A percentile compares a stretch with the other conserved stretches of the same genome.
Conservation (phyloP, 352 stramenopile genomes). For the Pythium guiyangense region DNA sequence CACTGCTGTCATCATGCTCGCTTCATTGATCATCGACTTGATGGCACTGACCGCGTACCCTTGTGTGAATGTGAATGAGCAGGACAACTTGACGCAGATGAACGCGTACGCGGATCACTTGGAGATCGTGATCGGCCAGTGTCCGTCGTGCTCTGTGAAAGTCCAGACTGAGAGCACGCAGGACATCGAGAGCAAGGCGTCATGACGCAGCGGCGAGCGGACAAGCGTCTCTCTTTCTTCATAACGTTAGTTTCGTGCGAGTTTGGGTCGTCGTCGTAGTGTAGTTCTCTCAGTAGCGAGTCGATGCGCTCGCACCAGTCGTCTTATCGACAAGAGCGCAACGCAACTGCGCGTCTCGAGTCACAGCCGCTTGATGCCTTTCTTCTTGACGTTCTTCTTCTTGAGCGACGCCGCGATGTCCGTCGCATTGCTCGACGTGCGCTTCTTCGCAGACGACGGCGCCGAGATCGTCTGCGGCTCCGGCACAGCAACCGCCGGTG, state of each 20-base stretch:
- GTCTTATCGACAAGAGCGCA: neutral
- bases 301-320: neutral
- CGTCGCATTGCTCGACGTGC: constrained; percentile 24
- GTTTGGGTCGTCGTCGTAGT: neutral
- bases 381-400: constrained; percentile 70
- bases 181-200: constrained; percentile 21
- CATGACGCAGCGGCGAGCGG: constrained; percentile 5
- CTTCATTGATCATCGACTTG: neutral
- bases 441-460: constrained; percentile 35
- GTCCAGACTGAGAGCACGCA: constrained; percentile 66
- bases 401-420: constrained; percentile 33
- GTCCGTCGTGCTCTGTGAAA: constrained; percentile 61
- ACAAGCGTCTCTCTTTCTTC: constrained; percentile 1
- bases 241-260: constrained; percentile 2
- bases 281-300: neutral
- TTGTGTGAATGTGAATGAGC: neutral
- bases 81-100: constrained; percentile 78
- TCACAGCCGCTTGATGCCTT: constrained; percentile 63
- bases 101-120: constrained; percentile 78
- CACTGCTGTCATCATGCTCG: neutral
- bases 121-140: constrained; percentile 70
- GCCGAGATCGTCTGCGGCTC: constrained; percentile 10
- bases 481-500: neutral
- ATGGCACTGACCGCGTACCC: constrained; percentile 1
- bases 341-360: neutral